Evolutionary conservation across 148 eudicot species (phyloP), one percentile per base, ranked within the genome.

Genomic region (Cornus kousa): DNA sequence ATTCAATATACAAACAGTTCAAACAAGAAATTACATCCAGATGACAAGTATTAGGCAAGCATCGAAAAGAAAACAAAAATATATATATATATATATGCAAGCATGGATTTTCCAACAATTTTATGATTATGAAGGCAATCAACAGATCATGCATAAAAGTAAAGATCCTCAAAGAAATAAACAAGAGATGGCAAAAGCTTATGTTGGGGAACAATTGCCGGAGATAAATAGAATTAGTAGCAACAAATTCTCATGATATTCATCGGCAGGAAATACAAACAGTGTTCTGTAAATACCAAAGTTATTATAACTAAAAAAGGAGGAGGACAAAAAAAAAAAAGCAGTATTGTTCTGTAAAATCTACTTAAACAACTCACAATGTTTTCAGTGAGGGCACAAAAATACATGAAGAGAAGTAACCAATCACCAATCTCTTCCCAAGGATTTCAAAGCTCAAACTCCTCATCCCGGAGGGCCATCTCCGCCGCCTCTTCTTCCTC

Each of bases 401-500:
- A 59, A 37, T 33, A 67, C 28, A 69, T 32, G 48, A 68, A 68
- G 73, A 23, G 31, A 10, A 22, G 55, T 22, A 28, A 67, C 48
- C 68, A 66, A 28, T 39, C 37, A 23, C 59, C 77, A 32, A 13
- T 53, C 78, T 13, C 60, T 24, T 16, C 28, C 24, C 37, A 1
- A 7, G 64, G 77, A 40, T 67, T 76, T 87, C 84, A 91, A 74
- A 91, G 95, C 85, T 91, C 95, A 76, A 91, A 91, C 78, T 91
- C 95, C 74, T 91, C 93, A 39, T 88, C 91, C 17, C 89, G 75
- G 64, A 91, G 88, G 77, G 89, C 91, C 89, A 87, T 78, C 83
- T 87, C 92, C 13, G 90, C 92, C 60, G 86, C 88, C 46, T 86
- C 90, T 73, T 89, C 92, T 43, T 89, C 92, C 68, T 87, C 88